Percentiles rank a stretch among this genome's conserved stretches.
Evolutionary conservation across 169 alveolate genomes (phyloP).

Genomic region (Ichthyophthirius multifiliis): DNA sequence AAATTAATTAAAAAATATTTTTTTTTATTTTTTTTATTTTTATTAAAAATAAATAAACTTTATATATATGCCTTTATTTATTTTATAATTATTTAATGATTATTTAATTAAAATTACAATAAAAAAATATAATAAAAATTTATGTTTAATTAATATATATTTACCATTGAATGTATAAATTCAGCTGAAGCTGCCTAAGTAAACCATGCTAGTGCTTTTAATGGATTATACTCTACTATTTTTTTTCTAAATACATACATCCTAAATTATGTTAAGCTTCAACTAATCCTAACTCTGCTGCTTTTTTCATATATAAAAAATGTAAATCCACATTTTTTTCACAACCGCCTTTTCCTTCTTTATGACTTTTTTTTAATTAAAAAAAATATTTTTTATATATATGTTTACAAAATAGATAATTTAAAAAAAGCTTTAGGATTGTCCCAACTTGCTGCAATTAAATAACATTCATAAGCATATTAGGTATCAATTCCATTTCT

Average conservation of each 20-base stretch:
- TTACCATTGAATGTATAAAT: slow-evolving; percentile 27
- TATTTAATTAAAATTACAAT: neutral
- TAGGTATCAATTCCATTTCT: slow-evolving; percentile 31
- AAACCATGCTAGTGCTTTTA: slow-evolving; percentile 43
- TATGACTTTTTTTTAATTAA: no score
- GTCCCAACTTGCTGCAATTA: slow-evolving; percentile 30
- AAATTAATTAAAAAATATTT: neutral
- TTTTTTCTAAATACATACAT: slow-evolving; percentile 20
- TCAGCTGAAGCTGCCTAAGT: slow-evolving; percentile 28
- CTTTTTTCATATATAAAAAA: slow-evolving; percentile 29
- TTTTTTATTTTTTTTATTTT: neutral
- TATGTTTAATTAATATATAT: neutral
- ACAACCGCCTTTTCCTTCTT: slow-evolving; percentile 21
- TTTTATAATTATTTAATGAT: no score
- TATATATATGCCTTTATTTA: no score
- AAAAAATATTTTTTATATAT: no score
- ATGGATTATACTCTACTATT: neutral
- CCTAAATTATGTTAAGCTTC: slow-evolving; percentile 46
- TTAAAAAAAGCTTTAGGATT: slow-evolving; percentile 24
- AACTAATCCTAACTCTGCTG: slow-evolving; percentile 34
- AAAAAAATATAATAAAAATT: neutral
- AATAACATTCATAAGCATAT: slow-evolving; percentile 34
- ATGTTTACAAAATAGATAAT: slow-evolving; percentile 20
- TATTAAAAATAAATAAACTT: neutral
- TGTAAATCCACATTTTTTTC: slow-evolving; percentile 16